A percentile compares a stretch with the other conserved stretches of the same genome.
Evolutionary conservation across 108 stramenopile genomes (phyloP).

Genomic region (Asterionellopsis glacialis): DNA sequence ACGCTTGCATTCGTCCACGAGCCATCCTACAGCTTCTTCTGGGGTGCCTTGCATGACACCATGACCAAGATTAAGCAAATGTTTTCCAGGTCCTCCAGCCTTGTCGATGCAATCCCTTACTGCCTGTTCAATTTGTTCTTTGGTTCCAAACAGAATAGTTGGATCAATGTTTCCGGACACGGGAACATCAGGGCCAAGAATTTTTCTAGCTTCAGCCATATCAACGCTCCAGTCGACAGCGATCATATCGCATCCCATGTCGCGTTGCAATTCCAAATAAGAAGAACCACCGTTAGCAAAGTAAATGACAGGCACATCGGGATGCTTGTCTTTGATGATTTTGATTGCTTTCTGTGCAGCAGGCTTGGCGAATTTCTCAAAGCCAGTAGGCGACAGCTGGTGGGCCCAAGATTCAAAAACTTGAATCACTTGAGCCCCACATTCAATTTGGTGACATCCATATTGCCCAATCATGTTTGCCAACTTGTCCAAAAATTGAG

Average conservation of each 20-base stretch:
- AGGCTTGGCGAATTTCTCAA: slow-evolving; percentile 87
- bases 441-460: slow-evolving; percentile 94
- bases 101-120: slow-evolving; percentile 89
- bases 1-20: slow-evolving; percentile 91
- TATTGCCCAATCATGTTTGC: slow-evolving; percentile 89
- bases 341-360: slow-evolving; percentile 82
- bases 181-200: slow-evolving; percentile 78
- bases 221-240: slow-evolving; percentile 88
- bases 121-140: slow-evolving; percentile 83
- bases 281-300: slow-evolving; percentile 95
- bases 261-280: slow-evolving; percentile 86
- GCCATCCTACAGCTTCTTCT: slow-evolving; percentile 88
- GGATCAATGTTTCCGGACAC: slow-evolving; percentile 95
- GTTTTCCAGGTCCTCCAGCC: slow-evolving; percentile 90
- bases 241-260: slow-evolving; percentile 90
- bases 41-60: slow-evolving; percentile 96
- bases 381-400: slow-evolving; percentile 81
- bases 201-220: slow-evolving; percentile 78
- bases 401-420: slow-evolving; percentile 99
- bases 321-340: slow-evolving; percentile 85
- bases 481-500: slow-evolving; percentile 80
- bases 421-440: slow-evolving; percentile 96
- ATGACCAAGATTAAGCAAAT: slow-evolving; percentile 96
- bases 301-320: slow-evolving; percentile 94
- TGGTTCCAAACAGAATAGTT: slow-evolving; percentile 87